phyloP scores from a whole-genome alignment of 2,329 filamentous ascomycete genomes.

The Lecanicillium sp. region DNA sequence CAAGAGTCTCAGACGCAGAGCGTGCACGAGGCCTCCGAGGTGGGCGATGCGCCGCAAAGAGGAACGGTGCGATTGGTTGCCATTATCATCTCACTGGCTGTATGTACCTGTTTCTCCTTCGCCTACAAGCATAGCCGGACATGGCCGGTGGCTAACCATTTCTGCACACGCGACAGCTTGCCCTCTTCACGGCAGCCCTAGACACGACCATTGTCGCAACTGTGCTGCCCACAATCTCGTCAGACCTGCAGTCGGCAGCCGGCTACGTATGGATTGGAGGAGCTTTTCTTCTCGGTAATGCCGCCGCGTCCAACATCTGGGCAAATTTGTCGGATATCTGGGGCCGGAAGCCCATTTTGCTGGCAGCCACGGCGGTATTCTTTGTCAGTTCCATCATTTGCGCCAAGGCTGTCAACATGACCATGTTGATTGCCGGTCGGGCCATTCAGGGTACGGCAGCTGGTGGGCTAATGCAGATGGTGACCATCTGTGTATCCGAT shows the following conservation, averaged over 20 bases:
- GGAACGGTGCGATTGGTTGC: too few species aligned
- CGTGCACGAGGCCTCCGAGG: too few species aligned
- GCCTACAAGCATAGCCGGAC: too few species aligned
- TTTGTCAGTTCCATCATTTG: constrained; percentile 40
- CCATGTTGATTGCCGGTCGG: constrained; percentile 37
- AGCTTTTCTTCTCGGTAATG: constrained; percentile 60
- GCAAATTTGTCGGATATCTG: constrained; percentile 50
- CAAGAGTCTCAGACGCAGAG: too few species aligned
- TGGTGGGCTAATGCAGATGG: constrained; percentile 39
- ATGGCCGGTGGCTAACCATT: too few species aligned
- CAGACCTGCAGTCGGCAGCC: constrained; percentile 50
- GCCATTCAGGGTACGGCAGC: constrained; percentile 41
- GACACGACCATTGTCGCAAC: constrained; percentile 9
- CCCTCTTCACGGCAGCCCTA: constrained; percentile 7
- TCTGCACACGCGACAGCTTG: constrained; percentile 4
- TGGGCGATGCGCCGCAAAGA: too few species aligned
- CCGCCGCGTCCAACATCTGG: constrained; percentile 56
- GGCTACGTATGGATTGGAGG: constrained; percentile 67
- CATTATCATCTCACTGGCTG: too few species aligned
- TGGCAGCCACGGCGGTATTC: constrained; percentile 38
- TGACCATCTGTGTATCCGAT: constrained; percentile 43
- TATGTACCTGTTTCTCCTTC: too few species aligned
- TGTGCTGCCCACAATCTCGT: constrained; percentile 43
- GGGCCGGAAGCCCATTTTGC: constrained; percentile 43
- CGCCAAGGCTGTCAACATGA: constrained; percentile 34